phyloP scores from a whole-genome alignment of 371 early-diverging fungal species.

The Fennellomyces sp. region DNA sequence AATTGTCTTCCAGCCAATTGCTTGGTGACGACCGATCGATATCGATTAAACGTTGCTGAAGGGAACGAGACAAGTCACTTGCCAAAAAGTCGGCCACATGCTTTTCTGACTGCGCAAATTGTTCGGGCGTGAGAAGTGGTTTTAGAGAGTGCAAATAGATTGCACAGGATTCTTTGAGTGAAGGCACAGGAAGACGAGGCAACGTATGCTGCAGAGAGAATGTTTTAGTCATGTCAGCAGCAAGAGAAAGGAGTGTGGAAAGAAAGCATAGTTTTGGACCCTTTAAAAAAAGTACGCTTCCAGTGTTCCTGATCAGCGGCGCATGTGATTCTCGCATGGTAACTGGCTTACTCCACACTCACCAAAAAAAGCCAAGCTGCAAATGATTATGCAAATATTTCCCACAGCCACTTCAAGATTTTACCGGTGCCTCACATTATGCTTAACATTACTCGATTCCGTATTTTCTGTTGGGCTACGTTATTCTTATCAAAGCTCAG shows the following conservation, averaged over 20 bases:
- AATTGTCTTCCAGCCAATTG: conserved; percentile 91
- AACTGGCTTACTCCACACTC: not conserved
- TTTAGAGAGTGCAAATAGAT: conserved; percentile 71
- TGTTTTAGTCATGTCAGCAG: conserved; percentile 30
- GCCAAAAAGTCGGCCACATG: conserved; percentile 37
- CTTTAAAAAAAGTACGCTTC: not conserved
- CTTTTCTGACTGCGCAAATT: conserved; percentile 29
- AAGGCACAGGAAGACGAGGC: conserved; percentile 84
- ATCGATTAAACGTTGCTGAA: conserved; percentile 64
- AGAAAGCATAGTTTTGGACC: not conserved
- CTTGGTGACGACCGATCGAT: conserved; percentile 61
- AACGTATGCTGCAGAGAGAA: conserved; percentile 72
- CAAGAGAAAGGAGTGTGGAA: conserved; percentile 4
- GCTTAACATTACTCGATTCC: too few relatives aligned
- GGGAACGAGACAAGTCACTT: conserved; percentile 27
- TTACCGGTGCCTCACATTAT: too few relatives aligned
- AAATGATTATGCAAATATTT: too few relatives aligned
- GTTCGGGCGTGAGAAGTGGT: conserved; percentile 58
- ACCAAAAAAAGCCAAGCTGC: too few relatives aligned
- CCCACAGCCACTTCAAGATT: too few relatives aligned
- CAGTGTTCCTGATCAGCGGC: too few relatives aligned
- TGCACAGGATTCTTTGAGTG: conserved; percentile 70
- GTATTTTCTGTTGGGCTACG: too few relatives aligned
- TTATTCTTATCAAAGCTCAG: too few relatives aligned
- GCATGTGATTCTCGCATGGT: conserved; percentile 5